A percentile compares a stretch with the other conserved stretches of the same genome.
Conservation (phyloP, 75 land plant genomes). For the Selaginella moellendorffii region DNA sequence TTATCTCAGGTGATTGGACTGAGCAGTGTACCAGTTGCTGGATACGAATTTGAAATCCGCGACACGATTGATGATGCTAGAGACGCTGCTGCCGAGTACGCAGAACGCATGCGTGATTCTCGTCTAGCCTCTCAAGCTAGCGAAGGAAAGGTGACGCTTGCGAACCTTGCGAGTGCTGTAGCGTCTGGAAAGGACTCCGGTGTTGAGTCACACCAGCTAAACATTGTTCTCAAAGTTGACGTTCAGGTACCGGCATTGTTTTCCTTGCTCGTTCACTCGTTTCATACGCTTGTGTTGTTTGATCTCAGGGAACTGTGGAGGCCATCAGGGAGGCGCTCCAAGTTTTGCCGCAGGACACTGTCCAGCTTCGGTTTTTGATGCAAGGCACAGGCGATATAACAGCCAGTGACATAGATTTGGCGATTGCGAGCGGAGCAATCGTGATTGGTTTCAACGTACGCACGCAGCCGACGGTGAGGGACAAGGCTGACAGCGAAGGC, state of each 20-base stretch:
- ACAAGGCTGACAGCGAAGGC: conserved; percentile 57
- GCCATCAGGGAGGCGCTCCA: conserved; percentile 84
- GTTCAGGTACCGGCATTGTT: no score
- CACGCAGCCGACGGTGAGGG: conserved; percentile 61
- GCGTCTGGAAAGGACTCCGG: conserved; percentile 53
- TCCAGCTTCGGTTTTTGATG: conserved; percentile 65
- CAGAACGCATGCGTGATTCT: conserved; percentile 31
- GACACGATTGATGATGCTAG: conserved; percentile 73
- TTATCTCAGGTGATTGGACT: conserved; percentile 73
- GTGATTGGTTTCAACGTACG: conserved; percentile 84
- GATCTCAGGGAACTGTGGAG: conserved; percentile 96
- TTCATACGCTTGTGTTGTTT: no score
- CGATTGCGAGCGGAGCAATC: conserved; percentile 69
- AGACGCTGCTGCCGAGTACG: conserved; percentile 56
- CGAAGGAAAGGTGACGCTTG: conserved; percentile 75
- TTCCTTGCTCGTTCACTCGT: no score
- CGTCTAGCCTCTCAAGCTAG: conserved; percentile 68
- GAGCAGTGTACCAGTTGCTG: conserved; percentile 81
- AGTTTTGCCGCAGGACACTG: conserved; percentile 79
- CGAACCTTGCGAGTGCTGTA: conserved; percentile 75
- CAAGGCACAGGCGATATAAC: conserved; percentile 84
- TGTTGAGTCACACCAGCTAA: conserved; percentile 75
- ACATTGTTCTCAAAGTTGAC: conserved; percentile 85
- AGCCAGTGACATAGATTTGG: conserved; percentile 84
- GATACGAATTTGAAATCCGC: conserved; percentile 87